Evolutionary conservation across 1,139 yeast genomes (phyloP).

Genomic region (Blastobotrys persicus): DNA sequence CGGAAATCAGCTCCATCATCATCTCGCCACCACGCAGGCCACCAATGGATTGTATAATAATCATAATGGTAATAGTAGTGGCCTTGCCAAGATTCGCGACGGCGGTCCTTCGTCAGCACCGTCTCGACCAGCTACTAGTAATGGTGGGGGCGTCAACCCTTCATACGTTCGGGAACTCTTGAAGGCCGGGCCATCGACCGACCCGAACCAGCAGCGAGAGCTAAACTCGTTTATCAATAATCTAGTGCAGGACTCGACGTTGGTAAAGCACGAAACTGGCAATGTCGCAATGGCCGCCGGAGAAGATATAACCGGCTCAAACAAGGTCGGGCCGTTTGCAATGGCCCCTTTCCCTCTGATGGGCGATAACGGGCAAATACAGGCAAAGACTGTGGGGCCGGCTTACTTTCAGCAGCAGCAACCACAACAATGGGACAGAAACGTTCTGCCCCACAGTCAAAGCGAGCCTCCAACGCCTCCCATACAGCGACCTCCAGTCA

Average conservation of each 20-base stretch:
- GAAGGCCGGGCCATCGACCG: background rate
- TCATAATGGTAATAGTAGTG: background rate
- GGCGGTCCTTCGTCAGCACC: too few relatives aligned
- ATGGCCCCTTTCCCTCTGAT: background rate
- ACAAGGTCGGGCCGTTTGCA: too few relatives aligned
- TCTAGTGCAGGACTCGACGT: background rate
- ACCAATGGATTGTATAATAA: background rate
- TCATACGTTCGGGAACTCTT: background rate
- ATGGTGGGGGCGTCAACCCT: background rate
- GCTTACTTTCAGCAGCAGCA: too few relatives aligned
- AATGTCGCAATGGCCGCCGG: background rate
- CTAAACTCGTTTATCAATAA: background rate
- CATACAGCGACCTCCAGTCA: background rate
- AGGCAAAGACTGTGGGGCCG: background rate
- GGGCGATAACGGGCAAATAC: background rate
- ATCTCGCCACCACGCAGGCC: background rate
- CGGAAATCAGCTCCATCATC: background rate
- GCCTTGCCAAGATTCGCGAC: too few relatives aligned
- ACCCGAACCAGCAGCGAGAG: constrained; percentile 1
- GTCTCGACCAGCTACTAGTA: too few relatives aligned
- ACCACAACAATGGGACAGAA: background rate
- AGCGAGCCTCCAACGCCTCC: background rate
- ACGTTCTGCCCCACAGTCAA: background rate
- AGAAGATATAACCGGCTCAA: too few relatives aligned
- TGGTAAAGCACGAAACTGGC: too few relatives aligned